Evolutionary conservation across 1,139 yeast genomes (phyloP).

Genomic region (Zygosaccharomyces pseudobailii): DNA sequence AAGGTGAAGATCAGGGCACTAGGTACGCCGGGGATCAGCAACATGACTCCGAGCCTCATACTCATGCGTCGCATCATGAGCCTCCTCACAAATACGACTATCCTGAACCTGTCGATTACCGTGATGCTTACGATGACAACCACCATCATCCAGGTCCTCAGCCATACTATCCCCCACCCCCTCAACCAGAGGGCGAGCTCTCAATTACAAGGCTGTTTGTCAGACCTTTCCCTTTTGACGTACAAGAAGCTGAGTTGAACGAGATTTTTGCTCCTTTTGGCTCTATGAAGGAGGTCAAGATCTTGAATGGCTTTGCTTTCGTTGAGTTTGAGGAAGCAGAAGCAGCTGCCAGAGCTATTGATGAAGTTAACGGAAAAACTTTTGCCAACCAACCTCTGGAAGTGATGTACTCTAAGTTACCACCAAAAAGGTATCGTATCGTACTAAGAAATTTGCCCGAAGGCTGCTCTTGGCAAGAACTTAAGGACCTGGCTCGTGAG

Average conservation of each 20-base stretch:
- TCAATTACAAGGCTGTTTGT: constrained; percentile 49
- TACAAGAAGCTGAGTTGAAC: constrained; percentile 53
- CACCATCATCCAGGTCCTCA: constrained; percentile 17
- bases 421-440: constrained; percentile 66
- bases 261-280: constrained; percentile 64
- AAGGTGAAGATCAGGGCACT: not conserved
- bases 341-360: constrained; percentile 61
- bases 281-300: constrained; percentile 59
- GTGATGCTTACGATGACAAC: constrained; percentile 13
- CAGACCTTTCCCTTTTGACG: constrained; percentile 49
- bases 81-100: constrained; percentile 16
- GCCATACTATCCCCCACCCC: constrained; percentile 16
- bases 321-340: constrained; percentile 65
- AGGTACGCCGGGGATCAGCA: constrained; percentile 2
- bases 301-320: constrained; percentile 74
- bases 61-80: constrained; percentile 10
- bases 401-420: constrained; percentile 66
- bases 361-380: constrained; percentile 51
- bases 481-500: constrained; percentile 74
- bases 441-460: constrained; percentile 66
- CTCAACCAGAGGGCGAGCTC: constrained; percentile 35
- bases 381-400: constrained; percentile 61
- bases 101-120: constrained; percentile 19
- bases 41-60: constrained; percentile 7
- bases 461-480: constrained; percentile 79